These are phyloP conservation scores for Cyberlindnera sargentensis DNA, from an alignment of 805 yeast genomes.

Conservation along the genomic window DNA sequence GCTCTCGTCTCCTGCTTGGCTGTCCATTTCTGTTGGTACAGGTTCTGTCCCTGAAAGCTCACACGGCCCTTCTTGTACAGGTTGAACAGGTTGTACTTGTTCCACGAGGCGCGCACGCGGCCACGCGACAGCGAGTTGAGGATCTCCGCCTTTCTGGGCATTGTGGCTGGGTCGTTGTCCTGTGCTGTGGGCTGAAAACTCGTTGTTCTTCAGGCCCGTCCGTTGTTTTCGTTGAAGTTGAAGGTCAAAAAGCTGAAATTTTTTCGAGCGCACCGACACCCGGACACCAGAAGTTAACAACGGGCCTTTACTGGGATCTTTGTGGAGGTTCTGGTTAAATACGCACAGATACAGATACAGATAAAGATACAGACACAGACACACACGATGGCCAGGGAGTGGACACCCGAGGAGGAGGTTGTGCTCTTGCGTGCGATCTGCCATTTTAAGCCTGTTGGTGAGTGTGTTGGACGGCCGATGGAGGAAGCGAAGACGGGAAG, in stretches of 20 bases:
- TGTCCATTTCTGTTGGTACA: constrained; percentile 86
- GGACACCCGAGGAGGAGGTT: constrained; percentile 60
- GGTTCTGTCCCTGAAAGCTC: constrained; percentile 51
- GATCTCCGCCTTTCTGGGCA: constrained; percentile 59
- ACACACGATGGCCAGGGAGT: constrained; percentile 22
- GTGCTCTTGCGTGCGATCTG: constrained; percentile 54
- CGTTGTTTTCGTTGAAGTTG: neutral
- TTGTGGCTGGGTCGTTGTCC: constrained; percentile 14
- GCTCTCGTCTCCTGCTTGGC: constrained; percentile 90
- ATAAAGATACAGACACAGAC: too few relatives aligned
- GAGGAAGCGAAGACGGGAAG: neutral
- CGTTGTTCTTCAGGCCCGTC: neutral
- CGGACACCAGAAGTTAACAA: constrained; percentile 1
- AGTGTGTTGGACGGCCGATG: neutral
- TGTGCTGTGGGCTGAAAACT: too few relatives aligned
- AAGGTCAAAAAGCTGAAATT: neutral
- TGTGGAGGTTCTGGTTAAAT: too few relatives aligned
- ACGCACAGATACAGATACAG: too few relatives aligned
- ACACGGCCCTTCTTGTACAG: constrained; percentile 64
- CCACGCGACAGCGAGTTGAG: constrained; percentile 57
- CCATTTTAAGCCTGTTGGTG: constrained; percentile 64
- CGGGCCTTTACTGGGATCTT: too few relatives aligned
- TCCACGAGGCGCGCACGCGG: constrained; percentile 82
- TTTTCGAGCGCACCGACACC: constrained; percentile 2
- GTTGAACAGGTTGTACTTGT: constrained; percentile 87